These are phyloP conservation scores for Gentiana macrophylla DNA, from an alignment of 257 asterid genomes.

Conservation along the genomic window DNA sequence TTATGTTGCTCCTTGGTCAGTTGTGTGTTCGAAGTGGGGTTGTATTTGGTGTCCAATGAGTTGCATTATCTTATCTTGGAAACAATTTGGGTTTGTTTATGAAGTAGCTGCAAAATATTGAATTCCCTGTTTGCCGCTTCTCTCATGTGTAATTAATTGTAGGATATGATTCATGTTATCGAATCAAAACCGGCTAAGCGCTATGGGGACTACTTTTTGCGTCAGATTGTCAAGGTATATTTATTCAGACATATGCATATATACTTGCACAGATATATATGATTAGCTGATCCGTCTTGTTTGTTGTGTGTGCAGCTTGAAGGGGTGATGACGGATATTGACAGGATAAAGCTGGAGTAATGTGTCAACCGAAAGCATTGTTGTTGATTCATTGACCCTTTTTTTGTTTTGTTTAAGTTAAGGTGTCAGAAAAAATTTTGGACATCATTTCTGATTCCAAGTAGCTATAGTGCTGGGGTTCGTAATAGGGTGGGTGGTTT, in stretches of 20 bases:
- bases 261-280: neutral
- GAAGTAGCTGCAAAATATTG: no score
- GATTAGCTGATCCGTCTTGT: conserved; percentile 2
- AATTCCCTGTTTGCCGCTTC: neutral
- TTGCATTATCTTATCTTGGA: no score
- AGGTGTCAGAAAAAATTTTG: no score
- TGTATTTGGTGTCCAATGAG: no score
- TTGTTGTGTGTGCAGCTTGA: conserved; percentile 61
- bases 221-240: conserved; percentile 68
- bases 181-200: conserved; percentile 54
- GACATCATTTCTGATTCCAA: no score
- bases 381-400: no score
- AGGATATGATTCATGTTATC: conserved; percentile 54
- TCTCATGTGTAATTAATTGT: neutral
- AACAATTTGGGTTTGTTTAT: no score
- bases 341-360: conserved; percentile 48
- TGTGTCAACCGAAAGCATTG: no score
- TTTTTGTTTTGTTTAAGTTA: no score
- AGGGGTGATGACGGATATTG: conserved; percentile 48
- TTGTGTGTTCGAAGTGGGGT: no score
- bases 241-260: neutral
- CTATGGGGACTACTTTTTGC: conserved; percentile 60
- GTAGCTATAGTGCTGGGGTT: no score
- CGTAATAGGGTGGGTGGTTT: no score
- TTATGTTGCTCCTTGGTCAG: neutral